phyloP scores from a whole-genome alignment of 352 stramenopile species.

The Elongisporangium undulatum region DNA sequence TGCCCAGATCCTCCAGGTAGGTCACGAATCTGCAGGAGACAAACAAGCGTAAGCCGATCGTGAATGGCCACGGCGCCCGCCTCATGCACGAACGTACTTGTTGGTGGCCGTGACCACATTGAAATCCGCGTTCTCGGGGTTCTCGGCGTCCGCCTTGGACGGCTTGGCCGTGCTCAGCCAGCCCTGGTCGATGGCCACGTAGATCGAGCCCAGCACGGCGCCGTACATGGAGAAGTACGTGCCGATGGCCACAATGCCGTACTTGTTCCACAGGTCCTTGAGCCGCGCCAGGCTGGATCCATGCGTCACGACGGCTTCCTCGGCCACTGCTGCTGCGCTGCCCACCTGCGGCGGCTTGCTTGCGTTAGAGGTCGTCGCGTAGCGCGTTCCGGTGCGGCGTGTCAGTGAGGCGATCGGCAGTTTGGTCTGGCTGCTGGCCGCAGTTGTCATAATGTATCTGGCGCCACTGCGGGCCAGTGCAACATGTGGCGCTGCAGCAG shows the following conservation, averaged over 20 bases:
- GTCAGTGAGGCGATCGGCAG: constrained; percentile 7
- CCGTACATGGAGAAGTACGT: constrained; percentile 83
- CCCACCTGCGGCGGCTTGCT: constrained; percentile 10
- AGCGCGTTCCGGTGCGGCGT: constrained; percentile 7
- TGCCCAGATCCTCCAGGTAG: constrained; percentile 59
- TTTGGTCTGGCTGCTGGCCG: background rate
- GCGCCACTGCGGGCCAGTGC: background rate
- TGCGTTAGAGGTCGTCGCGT: constrained; percentile 8
- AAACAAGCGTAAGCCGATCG: background rate
- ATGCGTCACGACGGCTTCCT: constrained; percentile 29
- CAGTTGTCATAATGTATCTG: background rate
- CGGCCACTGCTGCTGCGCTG: constrained; percentile 4
- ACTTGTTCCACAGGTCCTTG: constrained; percentile 82
- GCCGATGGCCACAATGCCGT: constrained; percentile 75
- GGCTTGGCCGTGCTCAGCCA: constrained; percentile 58
- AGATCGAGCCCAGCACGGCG: constrained; percentile 71
- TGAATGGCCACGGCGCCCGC: background rate
- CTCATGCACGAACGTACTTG: constrained; percentile 44
- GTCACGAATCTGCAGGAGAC: constrained; percentile 45
- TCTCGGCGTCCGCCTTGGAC: constrained; percentile 14
- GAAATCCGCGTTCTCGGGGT: constrained; percentile 37
- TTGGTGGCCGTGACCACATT: constrained; percentile 82
- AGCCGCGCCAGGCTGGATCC: constrained; percentile 48
- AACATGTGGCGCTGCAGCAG: background rate
- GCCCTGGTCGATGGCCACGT: constrained; percentile 76